These are phyloP conservation scores for Myxozyma neotropica DNA, from an alignment of 805 yeast genomes.

Conservation along the genomic window DNA sequence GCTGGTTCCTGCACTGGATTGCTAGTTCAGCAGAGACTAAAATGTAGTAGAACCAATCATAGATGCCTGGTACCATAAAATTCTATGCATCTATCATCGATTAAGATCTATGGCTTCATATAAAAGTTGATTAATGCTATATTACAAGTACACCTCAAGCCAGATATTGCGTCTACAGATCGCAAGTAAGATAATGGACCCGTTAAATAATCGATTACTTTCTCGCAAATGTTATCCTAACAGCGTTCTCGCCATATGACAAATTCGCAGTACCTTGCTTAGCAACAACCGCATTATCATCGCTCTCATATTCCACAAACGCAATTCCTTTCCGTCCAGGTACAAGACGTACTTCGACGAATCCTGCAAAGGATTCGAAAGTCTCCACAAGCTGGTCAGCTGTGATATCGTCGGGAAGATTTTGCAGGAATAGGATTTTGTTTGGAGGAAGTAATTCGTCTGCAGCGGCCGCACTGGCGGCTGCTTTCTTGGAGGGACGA, in stretches of 20 bases:
- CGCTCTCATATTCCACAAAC: constrained; percentile 73
- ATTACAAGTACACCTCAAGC: not conserved
- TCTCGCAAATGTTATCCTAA: constrained; percentile 43
- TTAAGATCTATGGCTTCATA: no score
- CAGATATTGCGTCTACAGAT: not conserved
- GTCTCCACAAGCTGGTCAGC: constrained; percentile 47
- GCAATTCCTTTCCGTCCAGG: constrained; percentile 65
- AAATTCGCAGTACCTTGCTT: constrained; percentile 40
- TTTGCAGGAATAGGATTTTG: constrained; percentile 66
- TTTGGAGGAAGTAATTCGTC: constrained; percentile 59
- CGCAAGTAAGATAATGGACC: no score
- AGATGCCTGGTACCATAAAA: no score
- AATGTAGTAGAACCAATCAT: no score
- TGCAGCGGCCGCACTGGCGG: constrained; percentile 34
- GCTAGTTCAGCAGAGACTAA: no score
- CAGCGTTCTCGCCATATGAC: constrained; percentile 33
- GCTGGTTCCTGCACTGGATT: no score
- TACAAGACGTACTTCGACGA: constrained; percentile 67
- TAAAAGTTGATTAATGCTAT: not conserved
- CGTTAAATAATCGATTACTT: constrained; percentile 31
- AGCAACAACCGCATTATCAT: constrained; percentile 52
- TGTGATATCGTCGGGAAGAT: constrained; percentile 53
- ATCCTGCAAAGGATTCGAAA: constrained; percentile 61
- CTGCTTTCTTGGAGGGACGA: constrained; percentile 28
- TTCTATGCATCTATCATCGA: no score